These are phyloP conservation scores for Lichtheimia hyalospora DNA, from an alignment of 371 early-diverging fungal genomes.

Conservation along the genomic window DNA sequence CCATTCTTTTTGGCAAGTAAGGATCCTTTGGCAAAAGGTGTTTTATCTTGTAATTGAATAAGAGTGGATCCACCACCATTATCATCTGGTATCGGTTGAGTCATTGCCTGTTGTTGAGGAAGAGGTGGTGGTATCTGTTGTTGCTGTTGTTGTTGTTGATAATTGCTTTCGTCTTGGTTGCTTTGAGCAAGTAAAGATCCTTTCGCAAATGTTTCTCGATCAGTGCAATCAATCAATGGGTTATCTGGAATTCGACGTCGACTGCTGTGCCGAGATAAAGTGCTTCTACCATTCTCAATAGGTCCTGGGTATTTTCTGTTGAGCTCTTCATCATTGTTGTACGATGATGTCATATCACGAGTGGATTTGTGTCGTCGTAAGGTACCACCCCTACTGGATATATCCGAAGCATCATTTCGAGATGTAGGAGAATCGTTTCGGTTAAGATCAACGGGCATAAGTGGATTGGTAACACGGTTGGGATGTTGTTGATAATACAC, in stretches of 20 bases:
- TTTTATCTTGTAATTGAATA: slow-evolving; percentile 41
- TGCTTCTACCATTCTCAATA: slow-evolving; percentile 13
- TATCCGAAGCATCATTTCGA: not conserved
- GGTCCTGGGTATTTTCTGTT: slow-evolving; percentile 10
- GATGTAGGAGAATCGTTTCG: not conserved
- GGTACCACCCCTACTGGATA: not conserved
- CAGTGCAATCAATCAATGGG: slow-evolving; percentile 23
- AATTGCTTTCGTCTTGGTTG: slow-evolving; percentile 4
- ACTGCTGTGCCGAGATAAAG: slow-evolving; percentile 22
- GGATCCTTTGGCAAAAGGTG: slow-evolving; percentile 44
- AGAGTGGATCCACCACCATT: slow-evolving; percentile 19
- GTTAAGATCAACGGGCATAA: slow-evolving; percentile 22
- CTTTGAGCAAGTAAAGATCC: slow-evolving; percentile 36
- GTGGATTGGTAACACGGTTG: slow-evolving; percentile 33
- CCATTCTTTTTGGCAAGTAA: slow-evolving; percentile 20
- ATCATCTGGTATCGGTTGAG: no score
- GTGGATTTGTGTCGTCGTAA: slow-evolving; percentile 43
- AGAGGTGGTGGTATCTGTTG: not conserved
- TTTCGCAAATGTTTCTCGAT: slow-evolving; percentile 25
- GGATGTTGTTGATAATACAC: slow-evolving; percentile 41
- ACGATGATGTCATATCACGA: slow-evolving; percentile 15
- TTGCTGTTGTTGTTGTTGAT: not conserved
- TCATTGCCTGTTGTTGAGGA: not conserved
- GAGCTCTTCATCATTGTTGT: slow-evolving; percentile 12
- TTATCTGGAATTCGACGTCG: slow-evolving; percentile 15